Percentiles rank a stretch among this genome's conserved stretches.
phyloP scores from a whole-genome alignment of 306 rosid genomes.

The Gastrolobium bilobum region DNA sequence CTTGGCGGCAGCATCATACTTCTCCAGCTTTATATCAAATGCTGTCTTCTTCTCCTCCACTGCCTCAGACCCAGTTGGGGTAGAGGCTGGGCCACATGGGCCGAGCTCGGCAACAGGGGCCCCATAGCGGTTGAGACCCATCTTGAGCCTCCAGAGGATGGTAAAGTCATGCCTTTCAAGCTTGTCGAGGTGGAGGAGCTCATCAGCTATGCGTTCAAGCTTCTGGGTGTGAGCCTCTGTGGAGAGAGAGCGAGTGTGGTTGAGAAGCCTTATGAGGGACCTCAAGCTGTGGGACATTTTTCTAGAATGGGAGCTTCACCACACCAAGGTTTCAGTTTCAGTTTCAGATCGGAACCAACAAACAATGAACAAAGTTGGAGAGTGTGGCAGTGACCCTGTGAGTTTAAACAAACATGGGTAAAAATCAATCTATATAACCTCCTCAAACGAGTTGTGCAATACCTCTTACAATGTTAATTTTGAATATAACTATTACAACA shows the following conservation, averaged over 20 bases:
- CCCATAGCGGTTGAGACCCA: conserved; percentile 57
- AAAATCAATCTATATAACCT: no score
- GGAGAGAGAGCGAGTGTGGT: conserved; percentile 41
- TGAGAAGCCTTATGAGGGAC: conserved; percentile 5
- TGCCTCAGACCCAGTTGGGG: neutral
- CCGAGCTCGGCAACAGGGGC: conserved; percentile 42
- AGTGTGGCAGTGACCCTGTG: no score
- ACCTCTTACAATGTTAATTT: no score
- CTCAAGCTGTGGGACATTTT: conserved; percentile 32
- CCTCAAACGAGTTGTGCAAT: no score
- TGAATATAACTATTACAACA: no score
- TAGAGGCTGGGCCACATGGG: conserved; percentile 7
- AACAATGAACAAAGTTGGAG: no score
- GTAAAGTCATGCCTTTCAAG: conserved; percentile 62
- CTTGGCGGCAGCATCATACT: conserved; percentile 59
- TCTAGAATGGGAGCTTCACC: neutral
- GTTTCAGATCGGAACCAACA: no score
- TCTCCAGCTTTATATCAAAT: conserved; percentile 62
- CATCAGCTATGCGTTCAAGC: conserved; percentile 52
- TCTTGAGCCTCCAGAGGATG: conserved; percentile 60
- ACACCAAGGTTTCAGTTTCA: neutral
- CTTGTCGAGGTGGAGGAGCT: conserved; percentile 51
- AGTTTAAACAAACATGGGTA: no score
- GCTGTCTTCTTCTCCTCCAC: conserved; percentile 48
- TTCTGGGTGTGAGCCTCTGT: conserved; percentile 40